Percentiles rank a stretch among this genome's conserved stretches.
These are phyloP conservation scores for Ceratobasidium sp. DNA, from an alignment of 1,284 basidiomycete genomes.

Conservation along the genomic window DNA sequence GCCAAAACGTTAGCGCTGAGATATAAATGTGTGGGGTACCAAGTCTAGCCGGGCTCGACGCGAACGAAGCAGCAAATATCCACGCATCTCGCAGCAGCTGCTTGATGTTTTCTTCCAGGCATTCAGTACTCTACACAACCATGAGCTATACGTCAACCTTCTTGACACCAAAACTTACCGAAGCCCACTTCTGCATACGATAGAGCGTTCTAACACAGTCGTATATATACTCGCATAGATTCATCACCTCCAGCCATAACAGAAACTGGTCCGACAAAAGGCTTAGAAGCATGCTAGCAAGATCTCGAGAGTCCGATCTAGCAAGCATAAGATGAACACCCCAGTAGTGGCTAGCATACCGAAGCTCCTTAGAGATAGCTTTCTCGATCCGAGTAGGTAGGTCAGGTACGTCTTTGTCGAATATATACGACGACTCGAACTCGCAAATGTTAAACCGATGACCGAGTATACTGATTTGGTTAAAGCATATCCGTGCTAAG, in stretches of 20 bases:
- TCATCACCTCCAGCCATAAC: slow-evolving; percentile 24
- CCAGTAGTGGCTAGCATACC: not conserved
- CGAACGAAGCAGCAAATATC: not conserved
- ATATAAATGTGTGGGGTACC: slow-evolving; percentile 26
- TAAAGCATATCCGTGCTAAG: not conserved
- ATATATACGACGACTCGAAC: not conserved
- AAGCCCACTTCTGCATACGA: not conserved
- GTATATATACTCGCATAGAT: not conserved
- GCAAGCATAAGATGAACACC: not conserved
- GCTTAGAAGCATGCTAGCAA: not conserved
- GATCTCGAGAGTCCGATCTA: not conserved
- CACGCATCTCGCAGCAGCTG: not conserved
- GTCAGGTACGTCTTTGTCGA: not conserved
- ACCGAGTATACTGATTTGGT: not conserved
- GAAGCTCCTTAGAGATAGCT: not conserved
- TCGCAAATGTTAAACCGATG: not conserved
- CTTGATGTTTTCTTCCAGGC: not conserved
- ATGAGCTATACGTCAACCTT: not conserved
- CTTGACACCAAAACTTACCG: not conserved
- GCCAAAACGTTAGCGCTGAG: slow-evolving; percentile 9
- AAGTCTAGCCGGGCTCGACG: not conserved
- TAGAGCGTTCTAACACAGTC: not conserved
- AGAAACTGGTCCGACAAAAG: not conserved
- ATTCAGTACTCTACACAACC: not conserved
- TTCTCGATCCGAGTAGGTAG: not conserved